Evolutionary conservation across 2,329 filamentous ascomycete species (phyloP), one percentile per base, ranked within the genome.

Genomic region (Venturia asperata): DNA sequence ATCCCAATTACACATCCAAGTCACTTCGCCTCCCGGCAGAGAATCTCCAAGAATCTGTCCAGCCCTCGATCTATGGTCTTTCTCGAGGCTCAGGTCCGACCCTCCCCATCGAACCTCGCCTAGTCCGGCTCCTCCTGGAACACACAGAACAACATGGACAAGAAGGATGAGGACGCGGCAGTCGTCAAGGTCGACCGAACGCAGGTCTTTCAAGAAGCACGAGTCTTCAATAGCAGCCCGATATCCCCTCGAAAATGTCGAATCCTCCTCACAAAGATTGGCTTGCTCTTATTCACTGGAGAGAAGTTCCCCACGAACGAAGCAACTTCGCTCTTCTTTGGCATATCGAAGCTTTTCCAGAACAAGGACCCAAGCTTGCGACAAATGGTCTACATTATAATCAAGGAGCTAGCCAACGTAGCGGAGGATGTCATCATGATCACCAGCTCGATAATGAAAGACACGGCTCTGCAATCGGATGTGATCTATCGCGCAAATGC

Each of bases 341-440:
- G 93, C 72, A 97, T 96, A 45, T 43, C 58, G 24, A 67, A 67
- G 61, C 85, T 97, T 67, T 99, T 99, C 84, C 93, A 97, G 83
- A 97, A 97, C 80, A 97, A 97, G 79, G 94, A 99, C 88, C 90
- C 92, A 73, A 93, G 91, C 72, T 83, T 99, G 75, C 91, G 94
- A 73, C 94, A 99, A 82, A 97, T 97, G 92, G 93, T 99, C 63
- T 96, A 97, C 80, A 84, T 97, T 70, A 88, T 97, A 75, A 91
- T 97, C 81, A 99, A 97, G 85, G 94, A 99, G 84, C 83, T 99
- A 73, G 91, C 93, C 70, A 87, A 87, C 77, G 96, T 92, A 30
- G 94, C 94, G 66, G 92, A 97, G 81, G 94, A 99, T 83, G 95
- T 97, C 69, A 99, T 99, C 76, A 97, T 99, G 94, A 94, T 97